These are phyloP conservation scores for Penicillium parvum DNA, from an alignment of 495 filamentous ascomycete genomes.

Conservation along the genomic window DNA sequence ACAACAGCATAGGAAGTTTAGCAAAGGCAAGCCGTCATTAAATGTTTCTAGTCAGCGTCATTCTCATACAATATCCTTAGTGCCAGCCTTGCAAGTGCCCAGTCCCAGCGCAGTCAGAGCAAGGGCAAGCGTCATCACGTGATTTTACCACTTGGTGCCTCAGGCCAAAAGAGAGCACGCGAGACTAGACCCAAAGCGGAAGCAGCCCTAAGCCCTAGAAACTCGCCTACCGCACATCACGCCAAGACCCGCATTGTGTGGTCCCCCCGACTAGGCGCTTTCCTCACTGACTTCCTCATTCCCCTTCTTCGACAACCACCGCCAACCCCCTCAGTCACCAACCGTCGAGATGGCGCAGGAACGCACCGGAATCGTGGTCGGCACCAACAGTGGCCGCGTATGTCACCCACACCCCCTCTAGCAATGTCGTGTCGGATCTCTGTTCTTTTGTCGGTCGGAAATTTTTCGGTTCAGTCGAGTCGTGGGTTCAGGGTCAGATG, in stretches of 20 bases:
- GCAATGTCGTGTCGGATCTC: constrained; percentile 9
- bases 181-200: constrained; percentile 11
- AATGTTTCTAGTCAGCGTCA: too few species aligned
- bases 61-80: too few species aligned
- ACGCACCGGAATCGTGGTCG: constrained; percentile 72
- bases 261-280: constrained; percentile 33
- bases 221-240: constrained; percentile 32
- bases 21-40: too few species aligned
- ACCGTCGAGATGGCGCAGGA: constrained; percentile 57
- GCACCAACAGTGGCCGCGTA: constrained; percentile 90
- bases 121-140: constrained; percentile 1
- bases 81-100: too few species aligned
- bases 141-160: constrained; percentile 1
- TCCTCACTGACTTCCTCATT: constrained; percentile 34
- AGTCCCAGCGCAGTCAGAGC: too few species aligned
- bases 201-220: constrained; percentile 29
- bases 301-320: constrained; percentile 41
- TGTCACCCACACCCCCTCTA: constrained; percentile 31
- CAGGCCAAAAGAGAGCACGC: constrained; percentile 1
- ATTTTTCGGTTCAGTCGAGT: constrained; percentile 15
- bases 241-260: constrained; percentile 34
- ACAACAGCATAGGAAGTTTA: too few species aligned
- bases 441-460: constrained; percentile 18
- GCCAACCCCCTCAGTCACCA: constrained; percentile 42
- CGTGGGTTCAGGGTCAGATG: constrained; percentile 10